Base-by-base conservation (phyloP, 176 grass and related monocot species). In the Cenchrus americanus region DNA sequence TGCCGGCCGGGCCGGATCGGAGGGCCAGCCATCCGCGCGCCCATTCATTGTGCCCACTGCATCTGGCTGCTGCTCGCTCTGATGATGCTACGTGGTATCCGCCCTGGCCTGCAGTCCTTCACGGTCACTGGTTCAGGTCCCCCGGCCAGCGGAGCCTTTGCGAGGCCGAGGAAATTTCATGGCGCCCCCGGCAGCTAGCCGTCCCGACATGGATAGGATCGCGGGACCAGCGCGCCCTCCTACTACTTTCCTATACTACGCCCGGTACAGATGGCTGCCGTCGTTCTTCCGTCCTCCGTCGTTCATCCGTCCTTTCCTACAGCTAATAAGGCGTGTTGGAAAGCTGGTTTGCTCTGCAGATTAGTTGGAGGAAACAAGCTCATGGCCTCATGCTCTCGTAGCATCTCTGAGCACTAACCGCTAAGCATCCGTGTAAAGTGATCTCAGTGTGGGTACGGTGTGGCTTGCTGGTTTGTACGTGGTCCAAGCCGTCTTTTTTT, bases 131-230 rank as follows among this genome's bases (percentile, higher is more conserved):
- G 7, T 43, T 3, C 4, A 5, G 69, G 43, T 15, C 62, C 62
- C 62, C 68, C 54, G 65, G 21, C 13, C n/a, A n/a, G 3, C 73
- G 65, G 21, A 18, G 5, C 73, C 30, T 59, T 48, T 78, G 67
- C 75, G 71, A 80, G 49, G 18, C 42, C 69, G 7, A 61, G 51
- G 82, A 89, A 85, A 75, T 61, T 89, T 89, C 76, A 23, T 32
- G 42, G 67, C 46, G 68, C 11, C 62, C 27, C 64, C 6, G 18
- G 17, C 55, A 53, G 55, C 8, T n/a, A 6, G 80, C 66, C 32
- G 40, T 37, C 42, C 19, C 42, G 62, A 69, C 69, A 75, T 8
- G 0, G 85, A 75, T 34, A 75, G 77, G 61, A 75, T 30, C n/a
- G 27, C 27, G 54, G 85, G 69, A 9, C 34, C 34, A 80, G 59